Percentiles rank a stretch among this genome's conserved stretches.
Conservation (phyloP, 257 asterid species). For the Nicotiana otophora region DNA sequence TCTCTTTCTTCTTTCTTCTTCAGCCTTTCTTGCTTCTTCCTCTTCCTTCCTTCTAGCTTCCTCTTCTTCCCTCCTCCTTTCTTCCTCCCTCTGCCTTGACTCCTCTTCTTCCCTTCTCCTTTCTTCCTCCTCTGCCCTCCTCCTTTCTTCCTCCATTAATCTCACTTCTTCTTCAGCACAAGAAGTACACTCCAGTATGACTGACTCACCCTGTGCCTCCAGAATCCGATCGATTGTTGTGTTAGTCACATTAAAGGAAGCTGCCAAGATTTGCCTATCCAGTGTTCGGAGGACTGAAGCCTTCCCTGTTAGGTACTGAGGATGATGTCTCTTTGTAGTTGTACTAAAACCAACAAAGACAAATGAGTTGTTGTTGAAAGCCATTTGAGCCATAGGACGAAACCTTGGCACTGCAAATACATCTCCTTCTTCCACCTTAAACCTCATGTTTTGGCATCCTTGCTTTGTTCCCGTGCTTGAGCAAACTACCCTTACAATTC, state of each 20-base stretch:
- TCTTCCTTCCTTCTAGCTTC: constrained; percentile 13
- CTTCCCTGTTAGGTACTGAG: constrained; percentile 65
- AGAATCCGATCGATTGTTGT: constrained; percentile 41
- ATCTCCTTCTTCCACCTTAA: constrained; percentile 59
- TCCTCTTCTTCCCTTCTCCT: constrained; percentile 34
- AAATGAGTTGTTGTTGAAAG: constrained; percentile 59
- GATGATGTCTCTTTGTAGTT: constrained; percentile 43
- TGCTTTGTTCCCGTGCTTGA: constrained; percentile 19
- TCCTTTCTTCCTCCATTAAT: constrained; percentile 47
- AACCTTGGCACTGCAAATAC: constrained; percentile 62
- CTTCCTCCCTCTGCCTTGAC: constrained; percentile 25
- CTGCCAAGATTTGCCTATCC: constrained; percentile 42
- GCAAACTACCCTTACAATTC: constrained; percentile 63
- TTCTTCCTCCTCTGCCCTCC: constrained; percentile 32
- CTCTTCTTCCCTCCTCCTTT: constrained; percentile 12
- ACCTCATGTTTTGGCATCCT: constrained; percentile 37
- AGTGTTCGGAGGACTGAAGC: constrained; percentile 57
- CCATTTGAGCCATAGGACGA: constrained; percentile 81
- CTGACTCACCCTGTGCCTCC: constrained; percentile 35
- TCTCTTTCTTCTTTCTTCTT: constrained; percentile 3
- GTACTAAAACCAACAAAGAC: constrained; percentile 74
- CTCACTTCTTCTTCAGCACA: constrained; percentile 80
- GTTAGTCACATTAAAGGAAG: constrained; percentile 37
- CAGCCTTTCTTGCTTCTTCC: not conserved
- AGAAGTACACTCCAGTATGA: constrained; percentile 55